Evolutionary conservation across 805 yeast species (phyloP).

Genomic region (Hanseniaspora hatyaiensis): DNA sequence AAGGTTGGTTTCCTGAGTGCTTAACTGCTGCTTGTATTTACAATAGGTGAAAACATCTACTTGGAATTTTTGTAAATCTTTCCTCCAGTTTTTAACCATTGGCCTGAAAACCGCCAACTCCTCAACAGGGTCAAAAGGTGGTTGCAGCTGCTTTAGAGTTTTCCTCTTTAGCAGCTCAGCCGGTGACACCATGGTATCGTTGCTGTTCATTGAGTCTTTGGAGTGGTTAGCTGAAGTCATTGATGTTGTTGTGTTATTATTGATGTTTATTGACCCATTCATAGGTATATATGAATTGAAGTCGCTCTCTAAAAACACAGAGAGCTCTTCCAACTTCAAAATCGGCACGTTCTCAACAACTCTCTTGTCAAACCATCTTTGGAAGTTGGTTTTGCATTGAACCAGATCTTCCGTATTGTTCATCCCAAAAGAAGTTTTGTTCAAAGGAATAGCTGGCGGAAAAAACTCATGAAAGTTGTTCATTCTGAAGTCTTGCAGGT

Average conservation of each 20-base stretch:
- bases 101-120: constrained; percentile 83
- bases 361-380: constrained; percentile 68
- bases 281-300: constrained; percentile 39
- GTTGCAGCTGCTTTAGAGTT: constrained; percentile 80
- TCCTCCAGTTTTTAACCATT: constrained; percentile 61
- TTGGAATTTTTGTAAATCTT: constrained; percentile 39
- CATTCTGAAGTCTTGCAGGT: constrained; percentile 52
- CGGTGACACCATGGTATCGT: constrained; percentile 45
- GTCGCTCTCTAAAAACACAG: constrained; percentile 70
- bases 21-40: constrained; percentile 37
- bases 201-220: constrained; percentile 32
- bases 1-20: constrained; percentile 45
- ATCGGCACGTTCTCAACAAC: constrained; percentile 65
- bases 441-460: constrained; percentile 74
- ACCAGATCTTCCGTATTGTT: constrained; percentile 69
- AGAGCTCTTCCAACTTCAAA: constrained; percentile 76
- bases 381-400: constrained; percentile 49
- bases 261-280: constrained; percentile 16
- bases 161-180: constrained; percentile 82
- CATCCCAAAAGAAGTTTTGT: constrained; percentile 68
- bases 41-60: constrained; percentile 48
- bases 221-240: constrained; percentile 33
- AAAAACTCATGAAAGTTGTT: constrained; percentile 63
- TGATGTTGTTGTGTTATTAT: constrained; percentile 11
- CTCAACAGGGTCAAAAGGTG: constrained; percentile 78